Percentiles rank a stretch among this genome's conserved stretches.
Conservation (phyloP, 495 filamentous ascomycete genomes). For the Hyaloscypha bicolor region DNA sequence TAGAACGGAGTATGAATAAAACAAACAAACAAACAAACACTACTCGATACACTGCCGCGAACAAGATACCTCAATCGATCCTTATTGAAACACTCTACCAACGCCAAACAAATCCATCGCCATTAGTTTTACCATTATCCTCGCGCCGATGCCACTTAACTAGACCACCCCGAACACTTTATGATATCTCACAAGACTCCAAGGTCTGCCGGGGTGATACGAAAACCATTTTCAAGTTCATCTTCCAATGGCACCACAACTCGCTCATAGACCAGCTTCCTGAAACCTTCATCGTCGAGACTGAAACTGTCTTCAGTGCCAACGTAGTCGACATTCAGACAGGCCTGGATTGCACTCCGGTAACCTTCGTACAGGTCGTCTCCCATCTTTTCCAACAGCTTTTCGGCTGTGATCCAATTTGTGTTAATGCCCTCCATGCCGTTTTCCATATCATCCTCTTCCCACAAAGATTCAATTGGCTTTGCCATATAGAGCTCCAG, state of each 20-base stretch:
- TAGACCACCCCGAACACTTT: no score
- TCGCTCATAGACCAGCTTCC: slow-evolving; percentile 12
- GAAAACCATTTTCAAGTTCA: slow-evolving; percentile 7
- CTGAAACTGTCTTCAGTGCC: neutral
- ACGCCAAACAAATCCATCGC: no score
- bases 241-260: slow-evolving; percentile 8
- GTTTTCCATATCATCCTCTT: slow-evolving; percentile 1
- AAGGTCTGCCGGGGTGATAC: neutral
- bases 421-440: neutral
- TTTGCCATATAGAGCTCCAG: neutral
- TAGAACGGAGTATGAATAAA: no score
- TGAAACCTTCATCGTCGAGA: slow-evolving; percentile 8
- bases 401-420: slow-evolving; percentile 10
- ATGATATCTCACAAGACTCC: slow-evolving; percentile 9
- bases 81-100: no score
- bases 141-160: no score
- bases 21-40: no score
- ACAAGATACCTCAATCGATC: no score
- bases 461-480: slow-evolving; percentile 2
- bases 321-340: slow-evolving; percentile 4
- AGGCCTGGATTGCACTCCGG: slow-evolving; percentile 6
- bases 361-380: slow-evolving; percentile 11
- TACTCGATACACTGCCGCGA: no score
- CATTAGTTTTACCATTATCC: no score
- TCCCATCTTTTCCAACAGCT: slow-evolving; percentile 4